Base-by-base conservation (phyloP, 371 early-diverging fungal species). In the Gilbertella persicaria region DNA sequence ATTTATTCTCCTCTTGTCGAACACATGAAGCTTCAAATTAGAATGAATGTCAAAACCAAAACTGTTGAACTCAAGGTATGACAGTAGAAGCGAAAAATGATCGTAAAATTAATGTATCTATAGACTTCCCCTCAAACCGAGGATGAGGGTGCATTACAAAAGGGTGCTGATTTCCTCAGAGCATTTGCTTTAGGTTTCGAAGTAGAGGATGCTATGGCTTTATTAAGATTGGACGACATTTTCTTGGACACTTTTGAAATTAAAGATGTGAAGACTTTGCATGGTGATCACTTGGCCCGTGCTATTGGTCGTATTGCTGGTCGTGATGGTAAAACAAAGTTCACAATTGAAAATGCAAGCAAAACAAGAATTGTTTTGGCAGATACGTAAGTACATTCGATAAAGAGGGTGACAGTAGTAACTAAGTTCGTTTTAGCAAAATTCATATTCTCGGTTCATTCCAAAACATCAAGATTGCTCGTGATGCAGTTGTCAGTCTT, bases 291-390 rank as follows among this genome's bases (percentile, higher is more conserved):
- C 75, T 75, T 99, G 67, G 90, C 97, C 21, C 88, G 99, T 59
- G 99, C 99, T 58, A 77, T 99, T 66, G 99, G 99, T 62, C 94
- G 99, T 71, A 93, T 99, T 66, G 98, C 99, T 35, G 99, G 99
- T 50, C 92, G 94, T 75, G 93, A 98, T 62, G 99, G 99, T 45
- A 97, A 96, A 74, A 98, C 97, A 14, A 94, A 94, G 69, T 94
- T 89, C 55, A 92, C 97, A 13, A 99, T 99, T 53, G 78, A 77
- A 58, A 77, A 99, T 67, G 90, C 98, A 25, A 91, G 94, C 50
- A 92, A 95, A 68, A 98, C 99, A 9, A 87, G 99, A 55, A 93
- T 99, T 49, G 96, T 99, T 16, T 83, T 99, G 58, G 98, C 98
- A 4, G 99, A 99, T 76, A 87, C 96, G 87, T 87, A 80, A 57